Percentiles rank a stretch among this genome's conserved stretches.
phyloP scores from a whole-genome alignment of 148 eudicot genomes.

The Arctostaphylos glauca region DNA sequence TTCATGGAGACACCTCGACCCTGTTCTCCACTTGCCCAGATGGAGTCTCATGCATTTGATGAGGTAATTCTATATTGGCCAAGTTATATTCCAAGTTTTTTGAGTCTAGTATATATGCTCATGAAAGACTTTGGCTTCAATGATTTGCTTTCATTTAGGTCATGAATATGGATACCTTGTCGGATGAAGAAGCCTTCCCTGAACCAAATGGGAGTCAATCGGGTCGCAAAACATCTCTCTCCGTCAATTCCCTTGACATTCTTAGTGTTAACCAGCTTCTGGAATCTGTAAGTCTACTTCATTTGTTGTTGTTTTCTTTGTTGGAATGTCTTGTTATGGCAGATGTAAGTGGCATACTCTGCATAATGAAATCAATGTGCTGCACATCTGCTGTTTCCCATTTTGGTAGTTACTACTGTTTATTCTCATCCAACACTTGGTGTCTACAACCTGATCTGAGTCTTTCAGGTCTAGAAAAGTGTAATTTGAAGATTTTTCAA shows the following conservation, averaged over 20 bases:
- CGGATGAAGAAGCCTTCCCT: constrained; percentile 53
- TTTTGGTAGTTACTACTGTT: constrained; percentile 4
- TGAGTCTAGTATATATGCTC: background rate
- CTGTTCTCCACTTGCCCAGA: constrained; percentile 56
- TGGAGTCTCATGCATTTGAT: constrained; percentile 49
- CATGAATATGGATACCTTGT: constrained; percentile 33
- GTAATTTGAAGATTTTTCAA: background rate
- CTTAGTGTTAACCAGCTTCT: constrained; percentile 83
- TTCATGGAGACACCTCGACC: constrained; percentile 85
- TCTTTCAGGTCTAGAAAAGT: background rate
- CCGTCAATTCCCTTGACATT: constrained; percentile 60
- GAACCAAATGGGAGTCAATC: constrained; percentile 72
- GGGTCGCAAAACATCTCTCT: constrained; percentile 61
- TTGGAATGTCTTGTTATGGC: background rate
- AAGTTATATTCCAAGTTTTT: background rate
- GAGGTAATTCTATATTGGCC: constrained; percentile 47
- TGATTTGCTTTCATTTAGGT: constrained; percentile 32
- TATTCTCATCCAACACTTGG: background rate
- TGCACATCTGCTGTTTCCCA: background rate
- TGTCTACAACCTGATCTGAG: background rate
- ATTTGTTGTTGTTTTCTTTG: background rate
- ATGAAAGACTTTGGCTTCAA: background rate
- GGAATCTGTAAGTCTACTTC: constrained; percentile 63
- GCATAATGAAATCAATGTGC: background rate
- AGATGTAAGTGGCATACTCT: background rate